Base-by-base conservation (phyloP, 345 rosid genomes). In the Turritis glabra region DNA sequence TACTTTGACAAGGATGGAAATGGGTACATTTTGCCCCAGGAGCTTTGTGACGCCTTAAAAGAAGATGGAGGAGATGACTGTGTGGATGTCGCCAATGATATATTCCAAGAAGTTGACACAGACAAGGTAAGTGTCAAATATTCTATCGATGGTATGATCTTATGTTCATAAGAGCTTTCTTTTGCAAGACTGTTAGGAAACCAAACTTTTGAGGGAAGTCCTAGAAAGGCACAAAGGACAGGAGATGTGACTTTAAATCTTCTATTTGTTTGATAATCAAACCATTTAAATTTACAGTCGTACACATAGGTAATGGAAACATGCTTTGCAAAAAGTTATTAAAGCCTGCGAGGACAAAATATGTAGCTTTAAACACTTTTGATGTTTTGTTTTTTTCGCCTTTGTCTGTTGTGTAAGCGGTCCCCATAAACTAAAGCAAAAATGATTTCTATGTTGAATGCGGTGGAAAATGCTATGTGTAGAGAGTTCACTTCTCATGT, bases 81-180 rank as follows among this genome's bases (percentile, higher is more conserved):
- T 79, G 88, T 84, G 50, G 83, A 90, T 83, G 92, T 92, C 66
- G 98, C 98, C 67, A 88, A 92, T 75, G 97, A 96, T 81, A 96
- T 96, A 82, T 92, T 96, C 86, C 99, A 89, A 71, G 99, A 96
- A 90, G 99, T 96, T 65, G 99, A 96, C 82, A 92, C 90, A 10
- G 96, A 96, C 84, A 96, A 96, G 98, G 99, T 90, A 43, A 77
- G 57, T 30, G 51, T 61, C 73, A 17, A 40, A 57, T 15, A 41
- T 57, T 58, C 48, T 41, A 23, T 66, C 25, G 11, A 14, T 57
- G 47, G 33, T 55, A 15, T 46, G n/a, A 55, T 62, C 33, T 41
- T 40, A 52, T 48, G 6, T 44, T 46, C 27, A 76, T 52, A 60
- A 54, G 30, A 30, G n/a, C 19, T 69, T 32, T 35, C 71, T 62